Conservation (phyloP, 1,284 basidiomycete species). For the Malassezia sp. region DNA sequence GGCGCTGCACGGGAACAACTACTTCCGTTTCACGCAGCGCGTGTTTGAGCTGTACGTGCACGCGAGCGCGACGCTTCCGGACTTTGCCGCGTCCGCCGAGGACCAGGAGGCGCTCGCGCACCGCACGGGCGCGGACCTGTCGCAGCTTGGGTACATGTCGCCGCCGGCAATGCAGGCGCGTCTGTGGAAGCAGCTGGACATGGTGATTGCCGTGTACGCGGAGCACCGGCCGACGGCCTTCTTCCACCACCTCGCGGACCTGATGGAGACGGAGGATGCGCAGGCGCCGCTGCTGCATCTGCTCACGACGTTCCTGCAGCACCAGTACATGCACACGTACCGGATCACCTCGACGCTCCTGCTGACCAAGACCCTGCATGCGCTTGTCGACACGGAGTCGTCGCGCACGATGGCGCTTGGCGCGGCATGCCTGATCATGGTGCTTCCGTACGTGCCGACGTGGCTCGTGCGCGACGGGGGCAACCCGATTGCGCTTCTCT, state of each 20-base stretch:
- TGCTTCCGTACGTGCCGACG: constrained; percentile 41
- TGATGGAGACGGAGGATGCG: constrained; percentile 21
- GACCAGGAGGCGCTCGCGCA: neutral
- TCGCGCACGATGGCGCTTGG: constrained; percentile 32
- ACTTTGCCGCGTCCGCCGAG: constrained; percentile 9
- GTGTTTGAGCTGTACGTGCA: constrained; percentile 39
- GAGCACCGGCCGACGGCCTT: constrained; percentile 33
- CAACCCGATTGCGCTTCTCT: constrained; percentile 29
- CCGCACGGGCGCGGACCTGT: too few relatives aligned
- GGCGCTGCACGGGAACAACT: too few relatives aligned
- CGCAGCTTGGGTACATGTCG: too few relatives aligned
- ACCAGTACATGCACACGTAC: constrained; percentile 36
- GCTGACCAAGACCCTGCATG: constrained; percentile 25
- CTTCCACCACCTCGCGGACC: constrained; percentile 35
- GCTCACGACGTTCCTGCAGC: constrained; percentile 35
- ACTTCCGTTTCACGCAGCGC: constrained; percentile 28
- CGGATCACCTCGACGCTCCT: constrained; percentile 37
- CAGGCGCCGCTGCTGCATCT: constrained; percentile 34
- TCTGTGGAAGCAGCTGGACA: constrained; percentile 37
- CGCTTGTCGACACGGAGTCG: constrained; percentile 32
- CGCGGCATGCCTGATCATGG: constrained; percentile 34
- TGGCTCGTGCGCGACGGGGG: constrained; percentile 38
- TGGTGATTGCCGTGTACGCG: constrained; percentile 30
- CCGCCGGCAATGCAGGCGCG: too few relatives aligned
- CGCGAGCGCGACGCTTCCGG: constrained; percentile 20